Conservation (phyloP, 2,329 filamentous ascomycete species). For the Fusarium caatingaense region DNA sequence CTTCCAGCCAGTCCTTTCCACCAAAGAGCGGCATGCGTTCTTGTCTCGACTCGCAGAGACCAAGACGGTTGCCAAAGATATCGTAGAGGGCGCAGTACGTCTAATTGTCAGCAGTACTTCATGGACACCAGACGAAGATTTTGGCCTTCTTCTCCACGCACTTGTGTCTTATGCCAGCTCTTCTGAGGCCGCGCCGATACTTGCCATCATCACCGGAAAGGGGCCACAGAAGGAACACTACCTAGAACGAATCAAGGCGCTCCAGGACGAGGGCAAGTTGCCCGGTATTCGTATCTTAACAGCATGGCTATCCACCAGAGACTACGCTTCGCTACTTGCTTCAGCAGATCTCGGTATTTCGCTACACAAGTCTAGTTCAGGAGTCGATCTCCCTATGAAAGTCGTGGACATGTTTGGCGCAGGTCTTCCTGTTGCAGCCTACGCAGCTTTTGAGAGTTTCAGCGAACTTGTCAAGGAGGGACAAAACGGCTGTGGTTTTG, state of each 20-base stretch:
- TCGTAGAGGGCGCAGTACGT: conserved; percentile 68
- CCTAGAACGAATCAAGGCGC: conserved; percentile 69
- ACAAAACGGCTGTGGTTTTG: conserved; percentile 87
- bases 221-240: conserved; percentile 87
- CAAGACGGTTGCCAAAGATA: conserved; percentile 65
- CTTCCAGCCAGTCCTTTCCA: conserved; percentile 75
- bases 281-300: conserved; percentile 78
- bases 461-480: conserved; percentile 89
- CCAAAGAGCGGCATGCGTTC: conserved; percentile 65
- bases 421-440: conserved; percentile 89
- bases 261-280: conserved; percentile 73
- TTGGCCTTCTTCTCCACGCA: conserved; percentile 85
- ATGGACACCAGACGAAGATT: conserved; percentile 98
- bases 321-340: conserved; percentile 87
- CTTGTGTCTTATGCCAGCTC: conserved; percentile 76
- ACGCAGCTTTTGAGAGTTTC: conserved; percentile 88
- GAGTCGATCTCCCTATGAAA: conserved; percentile 98
- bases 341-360: conserved; percentile 91
- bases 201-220: conserved; percentile 94
- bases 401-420: conserved; percentile 99
- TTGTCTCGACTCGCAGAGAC: conserved; percentile 75
- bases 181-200: conserved; percentile 68
- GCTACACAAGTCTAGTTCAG: conserved; percentile 91
- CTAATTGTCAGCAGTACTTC: conserved; percentile 93
- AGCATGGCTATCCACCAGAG: conserved; percentile 84